Evolutionary conservation across 192 early-diverging fungal species (phyloP).

Genomic region (Mycoemilia scoparia): DNA sequence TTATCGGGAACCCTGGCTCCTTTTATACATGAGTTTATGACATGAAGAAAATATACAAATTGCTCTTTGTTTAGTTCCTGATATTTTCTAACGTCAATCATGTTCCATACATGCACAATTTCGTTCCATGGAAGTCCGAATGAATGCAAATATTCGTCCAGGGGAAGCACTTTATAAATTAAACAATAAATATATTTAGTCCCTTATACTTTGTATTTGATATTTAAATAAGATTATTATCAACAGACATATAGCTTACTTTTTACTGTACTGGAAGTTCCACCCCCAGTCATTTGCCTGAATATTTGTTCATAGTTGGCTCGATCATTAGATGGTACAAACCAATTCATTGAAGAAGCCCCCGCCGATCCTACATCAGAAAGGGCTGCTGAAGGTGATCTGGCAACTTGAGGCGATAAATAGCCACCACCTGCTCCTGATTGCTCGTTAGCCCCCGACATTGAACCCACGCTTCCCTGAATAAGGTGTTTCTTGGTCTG

Average conservation of each 20-base stretch:
- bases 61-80: conserved; percentile 32
- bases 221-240: no score
- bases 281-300: conserved; percentile 12
- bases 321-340: conserved; percentile 15
- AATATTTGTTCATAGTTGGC: conserved; percentile 16
- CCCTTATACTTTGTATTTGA: no score
- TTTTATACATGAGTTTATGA: conserved; percentile 7
- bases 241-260: no score
- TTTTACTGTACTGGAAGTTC: no score
- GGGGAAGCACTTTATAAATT: conserved; percentile 16
- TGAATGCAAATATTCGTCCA: conserved; percentile 22
- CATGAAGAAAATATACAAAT: conserved; percentile 24
- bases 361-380: not conserved
- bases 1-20: conserved; percentile 13
- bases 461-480: no score
- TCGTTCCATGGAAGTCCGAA: conserved; percentile 15
- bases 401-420: no score
- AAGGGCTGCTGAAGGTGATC: not conserved
- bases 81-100: conserved; percentile 29
- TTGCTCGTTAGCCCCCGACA: no score
- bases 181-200: no score
- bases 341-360: conserved; percentile 20
- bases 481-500: conserved; percentile 38
- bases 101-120: conserved; percentile 19
- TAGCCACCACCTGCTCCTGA: no score